Base-by-base conservation (phyloP, 1,284 basidiomycete genomes). In the Austroboletus niveus region DNA sequence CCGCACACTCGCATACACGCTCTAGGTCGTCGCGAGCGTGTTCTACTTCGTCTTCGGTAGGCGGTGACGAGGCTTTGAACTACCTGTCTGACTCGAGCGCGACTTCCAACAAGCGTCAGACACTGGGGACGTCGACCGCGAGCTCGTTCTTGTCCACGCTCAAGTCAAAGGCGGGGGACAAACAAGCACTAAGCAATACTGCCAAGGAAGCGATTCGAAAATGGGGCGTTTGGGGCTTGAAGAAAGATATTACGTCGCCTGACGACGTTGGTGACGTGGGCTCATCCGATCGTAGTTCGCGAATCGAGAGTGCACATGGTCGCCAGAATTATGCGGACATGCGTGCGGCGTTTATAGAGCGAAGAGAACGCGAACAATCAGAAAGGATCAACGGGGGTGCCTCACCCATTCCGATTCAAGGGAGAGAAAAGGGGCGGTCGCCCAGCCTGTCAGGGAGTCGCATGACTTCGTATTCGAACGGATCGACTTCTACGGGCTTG, bases 191-290 rank as follows among this genome's bases (percentile, higher is more conserved):
- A 22, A 84, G 82, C 60, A 85, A 85, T 60, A 84, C 84, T 2
- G 92, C 92, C 4, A 88, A 87, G 66, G 92, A 94, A 65, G 79
- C 86, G 12, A 85, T 94, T 75, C 84, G 85, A 49, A 94, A 94
- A 66, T 94, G 92, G 91, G 85, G 92, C 20, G 85, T 84, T 17
- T 94, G 87, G 87, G 79, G 75, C 17, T 66, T 84, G 62, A 80
- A 78, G 68, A 84, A 81, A 59, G 81, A 87, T 29, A 62, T 57
- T 17, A 34, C 47, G n/a, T 50, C 57, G 36, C 56, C 62, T 34
- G 80, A 80, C 12, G 79, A 79, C 20, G 59, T 71, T 42, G 68
- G 75, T 27, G 78, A 80, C 46, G 70, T 69, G 42, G 73, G 72
- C 7, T 70, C 74, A 42, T 68, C 70, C 20, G 72, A 75, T 48